These are phyloP conservation scores for Abrus pulchellus DNA, from an alignment of 306 rosid genomes.

Conservation along the genomic window DNA sequence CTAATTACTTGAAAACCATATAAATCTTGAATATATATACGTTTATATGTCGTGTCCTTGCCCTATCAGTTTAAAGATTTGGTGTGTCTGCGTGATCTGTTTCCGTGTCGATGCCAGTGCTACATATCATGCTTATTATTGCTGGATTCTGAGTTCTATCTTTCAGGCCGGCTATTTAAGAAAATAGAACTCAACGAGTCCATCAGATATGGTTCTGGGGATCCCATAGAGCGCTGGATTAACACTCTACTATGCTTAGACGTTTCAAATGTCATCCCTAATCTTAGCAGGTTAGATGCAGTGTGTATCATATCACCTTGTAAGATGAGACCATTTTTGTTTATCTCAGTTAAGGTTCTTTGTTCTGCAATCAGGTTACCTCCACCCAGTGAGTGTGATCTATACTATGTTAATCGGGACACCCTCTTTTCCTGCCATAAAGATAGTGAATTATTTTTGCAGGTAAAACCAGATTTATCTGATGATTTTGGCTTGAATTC, in stretches of 20 bases:
- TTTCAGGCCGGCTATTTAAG: constrained; percentile 82
- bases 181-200: constrained; percentile 89
- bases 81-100: too few species aligned
- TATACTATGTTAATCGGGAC: constrained; percentile 94
- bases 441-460: constrained; percentile 92
- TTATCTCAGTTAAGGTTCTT: constrained; percentile 21
- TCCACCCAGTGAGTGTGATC: constrained; percentile 81
- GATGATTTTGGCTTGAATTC: constrained; percentile 39
- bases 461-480: constrained; percentile 62
- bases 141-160: constrained; percentile 43
- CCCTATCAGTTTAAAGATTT: too few species aligned
- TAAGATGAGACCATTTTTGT: constrained; percentile 37
- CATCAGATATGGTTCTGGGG: constrained; percentile 93
- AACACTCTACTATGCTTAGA: constrained; percentile 87
- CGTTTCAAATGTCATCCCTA: constrained; percentile 75
- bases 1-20: too few species aligned
- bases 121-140: not conserved
- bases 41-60: too few species aligned
- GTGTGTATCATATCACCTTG: constrained; percentile 14
- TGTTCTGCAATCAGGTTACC: constrained; percentile 72
- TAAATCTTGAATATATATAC: too few species aligned
- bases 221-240: constrained; percentile 93
- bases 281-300: constrained; percentile 71
- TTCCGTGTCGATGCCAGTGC: too few species aligned
- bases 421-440: constrained; percentile 93